Evolutionary conservation across 2,329 filamentous ascomycete species (phyloP).

Genomic region (Truncatella angustata): DNA sequence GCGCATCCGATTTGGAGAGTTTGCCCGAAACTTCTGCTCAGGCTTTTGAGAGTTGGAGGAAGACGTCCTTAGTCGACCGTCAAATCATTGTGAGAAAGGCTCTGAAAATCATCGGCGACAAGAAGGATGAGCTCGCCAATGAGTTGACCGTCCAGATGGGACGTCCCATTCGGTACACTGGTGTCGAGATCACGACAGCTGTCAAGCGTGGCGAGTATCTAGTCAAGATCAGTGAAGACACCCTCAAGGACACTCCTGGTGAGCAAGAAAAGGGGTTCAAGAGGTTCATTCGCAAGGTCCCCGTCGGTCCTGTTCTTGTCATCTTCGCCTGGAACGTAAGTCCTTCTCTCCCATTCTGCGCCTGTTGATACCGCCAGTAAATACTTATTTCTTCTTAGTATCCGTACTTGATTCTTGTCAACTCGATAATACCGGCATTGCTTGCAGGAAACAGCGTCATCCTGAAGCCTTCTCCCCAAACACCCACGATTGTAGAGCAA

Average conservation of each 20-base stretch:
- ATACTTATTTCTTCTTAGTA: conserved; percentile 67
- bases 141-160: conserved; percentile 96
- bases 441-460: conserved; percentile 89
- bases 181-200: conserved; percentile 80
- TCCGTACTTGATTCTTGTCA: conserved; percentile 89
- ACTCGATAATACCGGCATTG: conserved; percentile 88
- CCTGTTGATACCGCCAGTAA: no score
- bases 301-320: conserved; percentile 82
- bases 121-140: conserved; percentile 75
- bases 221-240: conserved; percentile 77
- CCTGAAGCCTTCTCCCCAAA: conserved; percentile 92
- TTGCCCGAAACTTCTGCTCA: conserved; percentile 71
- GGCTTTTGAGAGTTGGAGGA: conserved; percentile 75
- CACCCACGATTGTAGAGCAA: conserved; percentile 86
- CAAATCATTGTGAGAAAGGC: conserved; percentile 81
- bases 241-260: conserved; percentile 75
- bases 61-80: conserved; percentile 71
- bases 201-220: conserved; percentile 84
- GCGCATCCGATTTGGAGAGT: conserved; percentile 65
- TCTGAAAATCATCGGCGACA: conserved; percentile 65
- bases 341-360: neutral
- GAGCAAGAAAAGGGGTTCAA: conserved; percentile 86
- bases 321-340: conserved; percentile 96
- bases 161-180: conserved; percentile 82
- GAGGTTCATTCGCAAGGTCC: conserved; percentile 84